A percentile compares a stretch with the other conserved stretches of the same genome.
phyloP scores from a whole-genome alignment of 1,284 basidiomycete species.

The Coriolopsis trogii region DNA sequence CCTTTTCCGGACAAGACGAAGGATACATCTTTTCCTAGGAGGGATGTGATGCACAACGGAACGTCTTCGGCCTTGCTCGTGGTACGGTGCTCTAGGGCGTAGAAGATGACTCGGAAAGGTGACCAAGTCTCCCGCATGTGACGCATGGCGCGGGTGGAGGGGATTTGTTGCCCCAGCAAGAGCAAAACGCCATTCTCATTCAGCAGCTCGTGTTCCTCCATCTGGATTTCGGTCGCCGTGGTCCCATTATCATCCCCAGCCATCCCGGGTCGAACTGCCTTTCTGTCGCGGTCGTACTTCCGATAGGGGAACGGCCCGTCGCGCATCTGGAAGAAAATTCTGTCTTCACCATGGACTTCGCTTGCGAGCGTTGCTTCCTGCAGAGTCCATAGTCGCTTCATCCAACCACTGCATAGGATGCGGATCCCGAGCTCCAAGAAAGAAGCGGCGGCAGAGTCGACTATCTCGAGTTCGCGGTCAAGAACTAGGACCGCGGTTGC shows the following conservation, averaged over 20 bases:
- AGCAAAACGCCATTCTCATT: background rate
- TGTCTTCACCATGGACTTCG: background rate
- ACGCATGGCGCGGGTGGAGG: background rate
- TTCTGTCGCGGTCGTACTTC: background rate
- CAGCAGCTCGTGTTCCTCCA: background rate
- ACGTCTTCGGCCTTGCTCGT: constrained; percentile 2
- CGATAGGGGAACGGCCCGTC: background rate
- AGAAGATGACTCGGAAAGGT: background rate
- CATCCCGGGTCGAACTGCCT: too few relatives aligned
- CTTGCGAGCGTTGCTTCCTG: constrained; percentile 3
- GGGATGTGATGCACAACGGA: background rate
- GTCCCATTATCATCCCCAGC: too few relatives aligned
- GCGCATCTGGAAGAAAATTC: constrained; percentile 5
- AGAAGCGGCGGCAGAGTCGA: background rate
- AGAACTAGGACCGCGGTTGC: constrained; percentile 1
- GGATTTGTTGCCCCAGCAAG: background rate
- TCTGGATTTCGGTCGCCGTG: background rate
- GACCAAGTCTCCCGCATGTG: background rate
- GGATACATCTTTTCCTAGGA: background rate
- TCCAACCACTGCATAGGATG: constrained; percentile 3
- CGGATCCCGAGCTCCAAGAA: constrained; percentile 1
- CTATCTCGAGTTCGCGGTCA: constrained; percentile 3
- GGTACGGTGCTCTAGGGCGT: background rate
- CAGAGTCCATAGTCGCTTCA: constrained; percentile 5
- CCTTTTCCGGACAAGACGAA: background rate